Percentiles rank a stretch among this genome's conserved stretches.
phyloP scores from a whole-genome alignment of 2,329 filamentous ascomycete species.

The Alternaria sp. region DNA sequence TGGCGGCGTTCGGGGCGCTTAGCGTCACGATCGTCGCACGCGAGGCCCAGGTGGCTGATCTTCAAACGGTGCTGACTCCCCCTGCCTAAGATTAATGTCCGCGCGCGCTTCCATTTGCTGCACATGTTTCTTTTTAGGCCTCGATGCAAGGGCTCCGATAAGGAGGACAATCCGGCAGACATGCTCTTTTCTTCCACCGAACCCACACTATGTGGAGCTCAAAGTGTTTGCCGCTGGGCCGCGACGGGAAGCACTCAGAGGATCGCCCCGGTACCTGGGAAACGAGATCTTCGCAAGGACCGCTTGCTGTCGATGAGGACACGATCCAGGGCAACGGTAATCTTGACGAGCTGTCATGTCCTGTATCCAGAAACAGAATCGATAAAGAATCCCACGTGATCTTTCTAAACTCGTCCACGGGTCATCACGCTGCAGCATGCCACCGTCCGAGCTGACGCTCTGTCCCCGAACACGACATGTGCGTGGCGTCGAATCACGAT shows the following conservation, averaged over 20 bases:
- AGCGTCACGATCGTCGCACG: conserved; percentile 24
- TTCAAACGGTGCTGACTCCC: conserved; percentile 36
- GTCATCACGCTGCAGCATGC: not conserved
- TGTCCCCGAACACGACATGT: not conserved
- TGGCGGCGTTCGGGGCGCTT: conserved; percentile 26
- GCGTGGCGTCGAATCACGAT: not conserved
- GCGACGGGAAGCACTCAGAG: not conserved
- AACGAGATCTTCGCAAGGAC: conserved; percentile 10
- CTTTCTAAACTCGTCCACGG: not conserved
- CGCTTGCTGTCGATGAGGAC: not conserved
- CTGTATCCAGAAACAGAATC: not conserved
- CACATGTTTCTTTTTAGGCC: conserved; percentile 3
- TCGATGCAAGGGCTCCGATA: not conserved
- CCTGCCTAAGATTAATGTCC: conserved; percentile 35
- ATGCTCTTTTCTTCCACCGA: not conserved
- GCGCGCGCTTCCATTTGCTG: conserved; percentile 6
- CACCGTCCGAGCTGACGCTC: not conserved
- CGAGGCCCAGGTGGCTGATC: conserved; percentile 41
- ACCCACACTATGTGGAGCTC: conserved; percentile 1
- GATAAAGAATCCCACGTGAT: not conserved
- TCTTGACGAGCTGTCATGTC: not conserved
- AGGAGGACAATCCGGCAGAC: not conserved
- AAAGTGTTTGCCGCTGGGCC: not conserved
- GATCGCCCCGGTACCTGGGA: not conserved
- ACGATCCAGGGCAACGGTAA: not conserved